Evolutionary conservation across 148 eudicot genomes (phyloP), one percentile per base, ranked within the genome.

Genomic region (Suaeda aralocaspica): DNA sequence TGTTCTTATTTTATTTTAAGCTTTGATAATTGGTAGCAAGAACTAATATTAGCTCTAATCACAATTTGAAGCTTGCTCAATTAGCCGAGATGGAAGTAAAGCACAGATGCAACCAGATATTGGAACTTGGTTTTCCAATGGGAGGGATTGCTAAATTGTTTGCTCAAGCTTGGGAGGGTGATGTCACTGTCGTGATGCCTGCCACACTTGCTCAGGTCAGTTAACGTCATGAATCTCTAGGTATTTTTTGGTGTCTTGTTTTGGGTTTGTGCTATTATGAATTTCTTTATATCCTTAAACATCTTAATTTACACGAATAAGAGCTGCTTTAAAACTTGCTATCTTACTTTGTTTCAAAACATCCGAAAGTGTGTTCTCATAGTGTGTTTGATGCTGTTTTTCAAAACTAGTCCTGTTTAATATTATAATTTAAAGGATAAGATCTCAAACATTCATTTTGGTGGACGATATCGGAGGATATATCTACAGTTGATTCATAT

Each of bases 91-190:
- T 94, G 99, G 99, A 94, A 80, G 99, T 94, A 69, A 94, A 94
- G 75, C 96, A 94, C 81, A 76, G 96, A 79, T 94, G 93, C 84
- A 82, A 85, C 83, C 97, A 94, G 80, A 71, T 91, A 73, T 77
- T 94, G 85, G 99, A 89, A 72, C 93, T 94, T 45, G 99, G 99
- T 59, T 91, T 91, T 72, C 97, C 99, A 9, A 68, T 91, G 45
- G 91, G 97, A 21, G 99, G 97, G 64, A 50, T 91, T 16, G 88
- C 96, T 51, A 89, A 86, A 81, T 84, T 94, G 39, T 94, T 94
- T 82, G 97, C 99, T 80, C 99, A 94, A 72, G 99, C 92, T 53
- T 94, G 99, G 99, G 99, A 94, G 74, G 99, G 99, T 44, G 97
- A 94, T 80, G 96, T 94, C 45, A 94, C 99, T 36, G 86, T 94